phyloP scores from a whole-genome alignment of 1,139 yeast species.

The Geotrichum candidum region DNA sequence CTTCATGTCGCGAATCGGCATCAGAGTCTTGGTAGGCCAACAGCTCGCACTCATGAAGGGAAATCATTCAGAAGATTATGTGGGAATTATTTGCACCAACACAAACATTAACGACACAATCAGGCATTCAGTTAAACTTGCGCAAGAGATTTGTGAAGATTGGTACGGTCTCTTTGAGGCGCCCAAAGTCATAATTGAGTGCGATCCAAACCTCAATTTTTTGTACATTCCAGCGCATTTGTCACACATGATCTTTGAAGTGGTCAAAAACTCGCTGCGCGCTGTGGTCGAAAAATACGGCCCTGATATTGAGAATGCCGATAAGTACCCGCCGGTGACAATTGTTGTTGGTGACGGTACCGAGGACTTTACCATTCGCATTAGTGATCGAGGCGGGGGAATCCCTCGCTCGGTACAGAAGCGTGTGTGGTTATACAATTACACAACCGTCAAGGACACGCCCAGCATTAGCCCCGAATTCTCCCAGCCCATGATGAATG shows the following conservation, averaged over 20 bases:
- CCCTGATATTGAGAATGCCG: conserved; percentile 36
- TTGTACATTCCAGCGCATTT: conserved; percentile 88
- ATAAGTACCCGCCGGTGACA: conserved; percentile 62
- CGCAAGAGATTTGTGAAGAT: conserved; percentile 79
- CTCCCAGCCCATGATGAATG: conserved; percentile 45
- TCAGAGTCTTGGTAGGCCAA: conserved; percentile 82
- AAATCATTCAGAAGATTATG: conserved; percentile 49
- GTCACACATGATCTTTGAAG: conserved; percentile 82
- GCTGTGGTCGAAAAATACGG: conserved; percentile 77
- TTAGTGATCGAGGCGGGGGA: conserved; percentile 82
- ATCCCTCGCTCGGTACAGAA: conserved; percentile 72
- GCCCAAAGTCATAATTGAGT: conserved; percentile 67
- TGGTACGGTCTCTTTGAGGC: conserved; percentile 80
- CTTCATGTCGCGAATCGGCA: conserved; percentile 80
- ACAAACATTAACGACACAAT: conserved; percentile 75
- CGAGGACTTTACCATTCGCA: conserved; percentile 74
- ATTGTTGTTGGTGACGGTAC: conserved; percentile 71
- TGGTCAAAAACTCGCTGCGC: conserved; percentile 72
- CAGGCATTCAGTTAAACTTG: conserved; percentile 77
- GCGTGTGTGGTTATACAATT: conserved; percentile 72
- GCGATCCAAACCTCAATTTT: conserved; percentile 61
- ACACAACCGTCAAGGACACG: conserved; percentile 65
- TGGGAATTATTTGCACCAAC: conserved; percentile 76
- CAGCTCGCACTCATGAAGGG: conserved; percentile 74
- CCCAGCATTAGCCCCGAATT: conserved; percentile 51